Base-by-base conservation (phyloP, 2,329 filamentous ascomycete genomes). In the Penicillium sp. region DNA sequence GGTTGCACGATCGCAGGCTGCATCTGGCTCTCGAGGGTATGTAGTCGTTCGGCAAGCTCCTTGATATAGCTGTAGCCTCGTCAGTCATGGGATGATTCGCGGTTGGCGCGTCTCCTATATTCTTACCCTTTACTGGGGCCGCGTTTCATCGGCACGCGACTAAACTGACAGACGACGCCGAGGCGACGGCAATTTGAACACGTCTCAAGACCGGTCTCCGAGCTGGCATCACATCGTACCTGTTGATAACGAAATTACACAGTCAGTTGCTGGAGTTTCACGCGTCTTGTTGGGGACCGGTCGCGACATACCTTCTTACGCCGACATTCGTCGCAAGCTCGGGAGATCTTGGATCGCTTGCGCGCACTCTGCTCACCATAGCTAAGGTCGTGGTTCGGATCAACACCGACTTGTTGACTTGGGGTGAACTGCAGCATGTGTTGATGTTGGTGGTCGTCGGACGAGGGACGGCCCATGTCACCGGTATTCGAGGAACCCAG, bases 281-380 rank as follows among this genome's bases (percentile, higher is more conserved):
- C 37, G 27, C 37, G 42, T 50, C 50, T 46, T 43, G 45, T 32
- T 36, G 20, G 35, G 38, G 19, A 43, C 37, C 51, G 36, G 27
- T 46, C 32, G 21, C 38, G 40, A 43, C 50, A 36, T 61, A 77
- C 74, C 72, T 91, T 94, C 67, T 94, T 94, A 39, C 88, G 79
- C 29, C 89, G 78, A 60, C 88, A 94, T 60, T 94, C 87, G 59
- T 95, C 88, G 57, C 88, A 95, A 2, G 88, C 89, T 25, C 88
- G 78, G 8, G 88, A 94, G 4, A 93, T 87, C 64, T 94, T 94
- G 4, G 84, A 86, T 43, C 88, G 76, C 63, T 93, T 93, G 47
- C 84, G 83, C 10, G 82, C 78, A 8, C 81, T 80, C 43, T 74
- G 75, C 48, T 84, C 81, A 26, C 75, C 74, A 55, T 77, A 75